Evolutionary conservation across 345 rosid species (phyloP).

Genomic region (Salix arbutifolia): DNA sequence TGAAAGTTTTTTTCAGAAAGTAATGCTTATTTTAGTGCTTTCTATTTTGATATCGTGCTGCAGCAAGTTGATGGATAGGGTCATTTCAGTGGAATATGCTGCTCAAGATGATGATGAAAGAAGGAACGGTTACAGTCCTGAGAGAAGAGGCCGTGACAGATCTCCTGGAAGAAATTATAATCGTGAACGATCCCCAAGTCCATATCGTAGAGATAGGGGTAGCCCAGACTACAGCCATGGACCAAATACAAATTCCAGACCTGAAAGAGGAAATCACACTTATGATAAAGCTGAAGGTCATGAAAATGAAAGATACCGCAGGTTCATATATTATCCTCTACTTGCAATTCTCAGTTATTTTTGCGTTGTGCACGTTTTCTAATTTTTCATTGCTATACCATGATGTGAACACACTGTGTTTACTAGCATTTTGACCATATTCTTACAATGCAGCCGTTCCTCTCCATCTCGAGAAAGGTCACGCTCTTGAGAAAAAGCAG

Average conservation of each 20-base stretch:
- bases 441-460: neutral
- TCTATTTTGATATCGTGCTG: neutral
- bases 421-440: neutral
- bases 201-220: conserved; percentile 2
- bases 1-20: neutral
- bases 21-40: neutral
- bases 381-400: neutral
- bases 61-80: conserved; percentile 83
- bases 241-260: conserved; percentile 8
- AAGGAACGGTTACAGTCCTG: conserved; percentile 57
- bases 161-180: conserved; percentile 38
- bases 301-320: neutral
- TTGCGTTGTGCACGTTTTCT: neutral
- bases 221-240: conserved; percentile 6
- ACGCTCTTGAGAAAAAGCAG: neutral
- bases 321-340: neutral
- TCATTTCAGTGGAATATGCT: conserved; percentile 87
- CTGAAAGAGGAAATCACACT: neutral
- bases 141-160: conserved; percentile 51
- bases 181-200: neutral
- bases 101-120: conserved; percentile 73
- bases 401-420: neutral
- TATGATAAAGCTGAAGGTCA: neutral
- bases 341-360: neutral
- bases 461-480: neutral